A percentile compares a stretch with the other conserved stretches of the same genome.
phyloP scores from a whole-genome alignment of 2,329 filamentous ascomycete species.

The Stagonosporopsis rhizophila region DNA sequence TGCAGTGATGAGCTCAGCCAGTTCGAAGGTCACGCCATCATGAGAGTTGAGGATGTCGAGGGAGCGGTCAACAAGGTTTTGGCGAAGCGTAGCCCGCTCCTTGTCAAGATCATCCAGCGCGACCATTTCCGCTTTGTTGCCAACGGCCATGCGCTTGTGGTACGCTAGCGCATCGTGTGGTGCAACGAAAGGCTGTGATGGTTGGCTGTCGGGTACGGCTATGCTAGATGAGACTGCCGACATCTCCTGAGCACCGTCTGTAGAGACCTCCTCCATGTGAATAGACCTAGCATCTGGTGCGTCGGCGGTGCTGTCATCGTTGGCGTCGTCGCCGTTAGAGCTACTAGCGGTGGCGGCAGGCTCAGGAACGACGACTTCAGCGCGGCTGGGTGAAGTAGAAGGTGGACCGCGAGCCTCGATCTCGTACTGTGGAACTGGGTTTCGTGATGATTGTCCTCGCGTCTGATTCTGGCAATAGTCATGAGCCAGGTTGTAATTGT shows the following conservation, averaged over 20 bases:
- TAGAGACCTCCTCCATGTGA: constrained; percentile 48
- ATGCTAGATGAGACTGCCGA: constrained; percentile 23
- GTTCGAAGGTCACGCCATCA: constrained; percentile 85
- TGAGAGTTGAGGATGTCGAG: constrained; percentile 90
- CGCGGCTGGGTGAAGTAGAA: constrained; percentile 41
- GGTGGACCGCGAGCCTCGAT: constrained; percentile 39
- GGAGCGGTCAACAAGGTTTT: constrained; percentile 84
- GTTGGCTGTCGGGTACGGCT: constrained; percentile 28
- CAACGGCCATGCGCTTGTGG: constrained; percentile 41
- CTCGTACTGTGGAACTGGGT: constrained; percentile 68
- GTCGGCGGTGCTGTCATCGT: constrained; percentile 37
- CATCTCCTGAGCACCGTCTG: constrained; percentile 21
- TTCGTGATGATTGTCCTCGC: constrained; percentile 65
- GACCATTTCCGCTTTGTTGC: constrained; percentile 51
- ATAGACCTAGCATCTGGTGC: constrained; percentile 45
- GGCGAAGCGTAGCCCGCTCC: constrained; percentile 73
- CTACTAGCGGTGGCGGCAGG: constrained; percentile 36
- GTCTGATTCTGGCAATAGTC: constrained; percentile 78
- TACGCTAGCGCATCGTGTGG: constrained; percentile 42
- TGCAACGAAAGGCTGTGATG: constrained; percentile 19
- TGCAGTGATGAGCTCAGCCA: constrained; percentile 83
- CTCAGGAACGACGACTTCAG: constrained; percentile 45
- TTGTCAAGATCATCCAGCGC: constrained; percentile 82
- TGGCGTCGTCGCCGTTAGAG: constrained; percentile 35
- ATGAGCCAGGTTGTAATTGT: constrained; percentile 63